Evolutionary conservation across 2,329 filamentous ascomycete species (phyloP), one percentile per base, ranked within the genome.

Genomic region (Metarhizium sp.): DNA sequence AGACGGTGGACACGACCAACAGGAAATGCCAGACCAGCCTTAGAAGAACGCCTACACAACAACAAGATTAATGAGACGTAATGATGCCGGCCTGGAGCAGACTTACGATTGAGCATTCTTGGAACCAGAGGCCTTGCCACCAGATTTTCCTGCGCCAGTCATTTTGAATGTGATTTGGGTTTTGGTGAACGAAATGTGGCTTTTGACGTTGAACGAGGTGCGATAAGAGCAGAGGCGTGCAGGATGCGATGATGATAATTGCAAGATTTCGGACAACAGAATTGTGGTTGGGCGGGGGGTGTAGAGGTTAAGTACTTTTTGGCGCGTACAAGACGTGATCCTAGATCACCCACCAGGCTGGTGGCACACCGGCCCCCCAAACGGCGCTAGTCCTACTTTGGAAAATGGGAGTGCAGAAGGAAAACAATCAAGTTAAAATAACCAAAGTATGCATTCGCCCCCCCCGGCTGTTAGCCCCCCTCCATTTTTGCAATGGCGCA

Each of bases 71-170:
- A 36, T 8, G 5, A 32, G 43, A 14, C 43, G 30, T 18, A 8
- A 29, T 38, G n/a, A 38, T 42, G 43, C 32, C 25, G 29, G 34
- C 14, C 10, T 8, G 32, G 32, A 14, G 40, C 25, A 4, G 4
- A 88, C 92, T 86, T 80, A 97, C 94, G 92, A 96, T 84, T 97
- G 94, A 72, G 94, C 89, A 83, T 88, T 95, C 90, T 99, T 99
- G 81, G 88, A 87, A 81, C 92, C 91, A 80, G 88, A 92, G 82
- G 92, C 92, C 88, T 97, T 97, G 86, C 94, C 94, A 78, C 94
- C 94, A 80, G 92, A 96, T 81, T 99, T 99, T 78, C 94, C 94
- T 78, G 92, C 92, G 85, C 92, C 92, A 90, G 94, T 95, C 94
- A 99, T 99, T 88, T 90, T 96, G 87, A 83, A 69, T 65, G 64